These are phyloP conservation scores for Helminthosporium solani DNA, from an alignment of 2,329 filamentous ascomycete genomes.

Conservation along the genomic window DNA sequence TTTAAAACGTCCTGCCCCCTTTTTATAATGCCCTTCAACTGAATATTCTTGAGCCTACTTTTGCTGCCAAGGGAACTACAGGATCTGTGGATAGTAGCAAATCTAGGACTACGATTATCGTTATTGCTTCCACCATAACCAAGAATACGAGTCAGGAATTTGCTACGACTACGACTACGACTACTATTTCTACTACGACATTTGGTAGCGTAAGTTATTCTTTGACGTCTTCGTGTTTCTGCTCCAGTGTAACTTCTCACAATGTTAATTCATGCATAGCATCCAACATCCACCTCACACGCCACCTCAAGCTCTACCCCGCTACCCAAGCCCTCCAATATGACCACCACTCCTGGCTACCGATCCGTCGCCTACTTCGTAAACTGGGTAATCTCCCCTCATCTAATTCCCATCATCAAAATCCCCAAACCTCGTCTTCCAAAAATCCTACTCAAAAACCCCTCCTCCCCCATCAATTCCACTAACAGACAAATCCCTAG, in stretches of 20 bases:
- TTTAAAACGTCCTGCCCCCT: constrained; percentile 4
- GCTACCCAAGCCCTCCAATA: constrained; percentile 7
- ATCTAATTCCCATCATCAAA: background rate
- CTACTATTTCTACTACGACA: background rate
- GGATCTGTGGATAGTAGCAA: background rate
- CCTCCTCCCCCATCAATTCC: background rate
- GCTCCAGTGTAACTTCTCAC: background rate
- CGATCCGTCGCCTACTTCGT: constrained; percentile 72
- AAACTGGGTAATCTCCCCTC: constrained; percentile 60
- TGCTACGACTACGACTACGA: background rate
- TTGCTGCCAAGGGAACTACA: background rate
- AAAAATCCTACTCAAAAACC: no score
- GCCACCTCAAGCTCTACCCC: background rate
- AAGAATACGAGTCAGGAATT: background rate
- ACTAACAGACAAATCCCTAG: constrained; percentile 38
- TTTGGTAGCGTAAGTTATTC: background rate
- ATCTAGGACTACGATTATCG: background rate
- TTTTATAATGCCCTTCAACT: constrained; percentile 6
- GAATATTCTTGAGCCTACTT: constrained; percentile 2
- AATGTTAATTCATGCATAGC: background rate
- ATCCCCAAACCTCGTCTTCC: background rate
- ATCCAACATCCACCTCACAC: background rate
- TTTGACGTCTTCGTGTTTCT: background rate
- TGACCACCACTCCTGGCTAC: constrained; percentile 45
- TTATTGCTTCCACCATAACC: background rate